These are phyloP conservation scores for Nicotiana rustica DNA, from an alignment of 305 asterid genomes.

Conservation along the genomic window DNA sequence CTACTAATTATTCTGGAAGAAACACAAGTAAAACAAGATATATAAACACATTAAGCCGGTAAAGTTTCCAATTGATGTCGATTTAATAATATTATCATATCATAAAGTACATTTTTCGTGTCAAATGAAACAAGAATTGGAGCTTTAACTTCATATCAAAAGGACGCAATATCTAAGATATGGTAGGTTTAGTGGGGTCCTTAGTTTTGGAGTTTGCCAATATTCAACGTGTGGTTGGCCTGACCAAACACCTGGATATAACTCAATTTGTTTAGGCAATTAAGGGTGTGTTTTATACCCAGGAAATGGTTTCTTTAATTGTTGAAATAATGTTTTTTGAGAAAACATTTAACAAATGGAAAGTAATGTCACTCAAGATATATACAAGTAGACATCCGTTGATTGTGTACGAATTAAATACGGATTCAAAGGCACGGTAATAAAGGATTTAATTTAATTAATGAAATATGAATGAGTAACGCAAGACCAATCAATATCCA, in stretches of 20 bases:
- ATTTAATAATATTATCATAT: constrained; percentile 15
- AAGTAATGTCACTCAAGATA: too few species aligned
- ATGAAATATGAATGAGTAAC: too few species aligned
- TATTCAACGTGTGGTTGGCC: constrained; percentile 5
- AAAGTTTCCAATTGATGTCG: not conserved
- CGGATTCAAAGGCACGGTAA: too few species aligned
- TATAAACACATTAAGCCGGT: not conserved
- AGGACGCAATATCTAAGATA: not conserved
- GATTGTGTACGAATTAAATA: too few species aligned
- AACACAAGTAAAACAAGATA: not conserved
- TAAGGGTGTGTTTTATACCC: not conserved
- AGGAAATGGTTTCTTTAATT: not conserved
- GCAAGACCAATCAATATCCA: too few species aligned
- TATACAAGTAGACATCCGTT: too few species aligned
- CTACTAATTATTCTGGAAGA: not conserved
- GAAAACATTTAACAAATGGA: too few species aligned
- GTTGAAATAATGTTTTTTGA: too few species aligned
- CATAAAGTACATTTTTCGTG: constrained; percentile 15
- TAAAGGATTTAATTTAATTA: too few species aligned
- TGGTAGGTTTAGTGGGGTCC: constrained; percentile 43
- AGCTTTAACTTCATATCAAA: not conserved
- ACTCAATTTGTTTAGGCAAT: not conserved
- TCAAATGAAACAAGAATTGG: constrained; percentile 31
- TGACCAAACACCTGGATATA: too few species aligned
- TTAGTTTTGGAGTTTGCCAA: constrained; percentile 12